phyloP scores from a whole-genome alignment of 1,284 basidiomycete genomes.

The Xerocomus amazonicus region DNA sequence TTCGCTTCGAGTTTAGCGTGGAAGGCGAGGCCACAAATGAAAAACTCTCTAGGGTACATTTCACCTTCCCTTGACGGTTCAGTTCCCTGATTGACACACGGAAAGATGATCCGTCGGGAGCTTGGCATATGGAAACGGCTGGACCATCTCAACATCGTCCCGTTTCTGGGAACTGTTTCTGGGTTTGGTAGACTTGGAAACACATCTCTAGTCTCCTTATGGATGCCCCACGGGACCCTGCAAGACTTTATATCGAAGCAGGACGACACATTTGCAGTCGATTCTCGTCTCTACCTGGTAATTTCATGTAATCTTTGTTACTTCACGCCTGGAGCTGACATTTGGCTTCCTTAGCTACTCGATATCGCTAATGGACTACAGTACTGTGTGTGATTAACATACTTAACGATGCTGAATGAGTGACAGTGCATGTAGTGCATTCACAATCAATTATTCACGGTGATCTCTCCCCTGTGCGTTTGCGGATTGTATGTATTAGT shows the following conservation, averaged over 20 bases:
- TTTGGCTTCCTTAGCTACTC: too few relatives aligned
- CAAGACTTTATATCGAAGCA: conserved; percentile 5
- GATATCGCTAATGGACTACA: too few relatives aligned
- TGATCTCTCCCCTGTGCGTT: too few relatives aligned
- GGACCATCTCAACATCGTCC: background rate
- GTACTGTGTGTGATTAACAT: too few relatives aligned
- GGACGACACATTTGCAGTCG: background rate
- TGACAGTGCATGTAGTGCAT: too few relatives aligned
- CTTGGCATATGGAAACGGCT: conserved; percentile 12
- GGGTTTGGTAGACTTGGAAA: conserved; percentile 11
- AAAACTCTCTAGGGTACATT: conserved; percentile 3
- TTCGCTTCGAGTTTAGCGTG: conserved; percentile 7
- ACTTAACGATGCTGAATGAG: too few relatives aligned
- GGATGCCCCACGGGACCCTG: conserved; percentile 11
- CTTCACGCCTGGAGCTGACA: too few relatives aligned
- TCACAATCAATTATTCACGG: too few relatives aligned
- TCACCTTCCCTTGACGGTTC: background rate
- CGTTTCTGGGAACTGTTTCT: conserved; percentile 9
- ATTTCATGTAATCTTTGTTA: background rate
- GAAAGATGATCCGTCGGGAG: conserved; percentile 15
- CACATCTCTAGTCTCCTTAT: conserved; percentile 8
- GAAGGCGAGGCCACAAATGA: background rate
- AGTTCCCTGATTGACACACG: background rate
- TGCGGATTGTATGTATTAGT: too few relatives aligned
- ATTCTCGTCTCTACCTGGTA: conserved; percentile 8